A percentile compares a stretch with the other conserved stretches of the same genome.
Conservation (phyloP, 2,329 filamentous ascomycete genomes). For the Fulvia fulva region DNA sequence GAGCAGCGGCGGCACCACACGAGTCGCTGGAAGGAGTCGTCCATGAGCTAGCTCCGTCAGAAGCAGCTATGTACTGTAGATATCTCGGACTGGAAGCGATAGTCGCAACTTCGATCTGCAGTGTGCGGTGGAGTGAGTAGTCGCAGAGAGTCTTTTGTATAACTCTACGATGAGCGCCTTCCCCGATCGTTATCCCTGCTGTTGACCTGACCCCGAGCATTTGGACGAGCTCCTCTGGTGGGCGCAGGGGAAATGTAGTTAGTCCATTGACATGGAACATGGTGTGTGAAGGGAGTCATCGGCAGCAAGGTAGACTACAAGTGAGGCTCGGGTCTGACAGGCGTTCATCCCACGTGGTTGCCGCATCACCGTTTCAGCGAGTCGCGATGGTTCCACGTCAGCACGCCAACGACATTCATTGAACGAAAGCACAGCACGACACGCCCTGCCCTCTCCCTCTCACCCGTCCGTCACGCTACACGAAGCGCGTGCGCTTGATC, state of each 20-base stretch:
- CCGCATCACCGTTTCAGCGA: background rate
- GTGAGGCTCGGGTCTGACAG: background rate
- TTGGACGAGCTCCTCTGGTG: no score
- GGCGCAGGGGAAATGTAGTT: background rate
- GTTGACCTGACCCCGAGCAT: no score
- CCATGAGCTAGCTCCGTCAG: background rate
- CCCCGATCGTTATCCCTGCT: background rate
- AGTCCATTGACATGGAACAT: no score
- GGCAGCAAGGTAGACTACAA: background rate
- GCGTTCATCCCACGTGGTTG: background rate
- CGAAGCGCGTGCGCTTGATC: background rate
- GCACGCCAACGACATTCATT: background rate
- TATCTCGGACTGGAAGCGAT: background rate
- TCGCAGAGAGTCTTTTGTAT: background rate
- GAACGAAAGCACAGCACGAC: background rate
- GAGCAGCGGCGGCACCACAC: background rate
- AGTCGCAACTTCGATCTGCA: background rate
- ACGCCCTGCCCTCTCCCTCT: background rate
- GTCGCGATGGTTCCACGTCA: background rate
- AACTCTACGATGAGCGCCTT: background rate
- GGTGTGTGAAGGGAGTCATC: background rate
- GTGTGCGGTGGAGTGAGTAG: background rate
- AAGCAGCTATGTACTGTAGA: constrained; percentile 1
- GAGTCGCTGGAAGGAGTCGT: background rate
- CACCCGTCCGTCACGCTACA: background rate